Evolutionary conservation across 495 filamentous ascomycete genomes (phyloP), one percentile per base, ranked within the genome.

Genomic region (Talaromyces thailandensis): DNA sequence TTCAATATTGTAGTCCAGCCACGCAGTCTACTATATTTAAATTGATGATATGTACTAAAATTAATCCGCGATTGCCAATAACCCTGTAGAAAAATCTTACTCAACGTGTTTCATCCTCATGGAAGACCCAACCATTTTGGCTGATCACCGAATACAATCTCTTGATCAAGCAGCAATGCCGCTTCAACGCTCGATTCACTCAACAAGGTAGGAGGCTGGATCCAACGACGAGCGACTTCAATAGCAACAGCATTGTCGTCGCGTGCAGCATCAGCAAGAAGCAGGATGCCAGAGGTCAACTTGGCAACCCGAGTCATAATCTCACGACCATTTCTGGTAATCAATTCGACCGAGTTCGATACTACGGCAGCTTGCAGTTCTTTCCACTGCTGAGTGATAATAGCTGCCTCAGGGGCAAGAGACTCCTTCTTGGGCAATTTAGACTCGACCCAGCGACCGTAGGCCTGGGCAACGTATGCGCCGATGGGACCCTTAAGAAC

Each of bases 401-500:
- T 40, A 16, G 29, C 51, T 1, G 14, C 14, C 28, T 37, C 18
- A 8, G 26, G 23, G 9, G 11, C 37, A 11, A 35, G 6, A 6
- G 43, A 18, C 5, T 51, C 53, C 32, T 28, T 52, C 25, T 52
- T 62, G 11, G 24, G 32, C 6, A 60, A 32, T 9, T n/a, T 40
- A 25, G 45, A 26, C 14, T 28, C 7, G 6, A 81, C 67, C 69
- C 78, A 70, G 29, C 69, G 68, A 0, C 64, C 72, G 58, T 81
- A 43, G 16, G 71, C 72, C 6, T 63, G 63, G 3, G 79, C 18
- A 1, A 73, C 66, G 28, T 73, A 64, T 6, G 40, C 51, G 7
- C 78, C 79, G 0, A 63, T 66, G 31, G 68, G 69, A 1, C 73
- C 72, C 31, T 79, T 82, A 3, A 81, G 40, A 0, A 79, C 77